phyloP scores from a whole-genome alignment of 768 basidiomycete genomes.

The Coprinopsis marcescibilis region DNA sequence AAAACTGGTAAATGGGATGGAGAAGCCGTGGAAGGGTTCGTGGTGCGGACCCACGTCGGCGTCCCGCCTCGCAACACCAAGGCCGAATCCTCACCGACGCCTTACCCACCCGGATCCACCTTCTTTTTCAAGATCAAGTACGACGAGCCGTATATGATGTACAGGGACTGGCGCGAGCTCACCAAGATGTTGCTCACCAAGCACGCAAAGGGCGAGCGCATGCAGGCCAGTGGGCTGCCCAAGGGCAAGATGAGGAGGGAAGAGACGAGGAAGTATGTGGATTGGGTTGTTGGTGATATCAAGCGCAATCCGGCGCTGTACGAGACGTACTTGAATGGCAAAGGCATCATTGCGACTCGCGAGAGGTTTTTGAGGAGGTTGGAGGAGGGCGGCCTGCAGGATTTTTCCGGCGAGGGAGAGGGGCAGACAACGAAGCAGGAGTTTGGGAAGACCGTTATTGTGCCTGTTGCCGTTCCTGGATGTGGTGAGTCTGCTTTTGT shows the following conservation, averaged over 20 bases:
- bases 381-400: slow-evolving; percentile 41
- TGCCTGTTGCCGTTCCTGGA: slow-evolving; percentile 88
- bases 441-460: slow-evolving; percentile 73
- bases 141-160: slow-evolving; percentile 98
- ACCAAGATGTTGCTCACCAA: slow-evolving; percentile 67
- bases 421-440: slow-evolving; percentile 26
- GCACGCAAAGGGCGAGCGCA: slow-evolving; percentile 23
- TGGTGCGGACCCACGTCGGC: slow-evolving; percentile 72
- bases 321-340: slow-evolving; percentile 55
- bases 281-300: slow-evolving; percentile 83
- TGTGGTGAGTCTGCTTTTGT: slow-evolving; percentile 62
- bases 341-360: slow-evolving; percentile 81
- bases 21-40: slow-evolving; percentile 88
- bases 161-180: slow-evolving; percentile 94
- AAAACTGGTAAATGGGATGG: slow-evolving; percentile 75
- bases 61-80: slow-evolving; percentile 31
- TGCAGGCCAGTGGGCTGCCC: slow-evolving; percentile 37
- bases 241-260: slow-evolving; percentile 65
- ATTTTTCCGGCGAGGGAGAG: slow-evolving; percentile 23
- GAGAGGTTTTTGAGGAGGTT: slow-evolving; percentile 74
- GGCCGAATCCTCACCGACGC: slow-evolving; percentile 31
- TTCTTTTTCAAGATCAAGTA: slow-evolving; percentile 99
- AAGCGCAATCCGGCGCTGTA: slow-evolving; percentile 53
- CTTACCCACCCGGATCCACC: slow-evolving; percentile 72
- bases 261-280: slow-evolving; percentile 74